Evolutionary conservation across 768 basidiomycete species (phyloP).

Genomic region (Phlegmacium glaucopus): DNA sequence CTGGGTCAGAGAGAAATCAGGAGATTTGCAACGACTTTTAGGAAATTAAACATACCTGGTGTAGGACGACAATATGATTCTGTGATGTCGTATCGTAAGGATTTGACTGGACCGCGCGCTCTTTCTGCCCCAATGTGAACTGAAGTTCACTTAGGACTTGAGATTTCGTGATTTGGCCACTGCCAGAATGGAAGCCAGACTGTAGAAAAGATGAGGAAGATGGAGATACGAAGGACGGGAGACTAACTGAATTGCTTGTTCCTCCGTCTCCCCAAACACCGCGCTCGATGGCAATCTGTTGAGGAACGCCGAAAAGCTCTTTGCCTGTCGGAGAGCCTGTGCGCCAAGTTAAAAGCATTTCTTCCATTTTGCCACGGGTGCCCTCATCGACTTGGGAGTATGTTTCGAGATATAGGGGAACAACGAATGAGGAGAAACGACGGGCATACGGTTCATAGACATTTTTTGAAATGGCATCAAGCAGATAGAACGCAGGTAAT

Average conservation of each 20-base stretch:
- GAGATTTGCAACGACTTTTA: not conserved
- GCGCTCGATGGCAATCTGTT: slow-evolving; percentile 82
- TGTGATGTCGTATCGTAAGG: slow-evolving; percentile 67
- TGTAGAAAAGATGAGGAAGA: slow-evolving; percentile 8
- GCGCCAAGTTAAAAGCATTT: slow-evolving; percentile 95
- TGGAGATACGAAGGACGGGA: not conserved
- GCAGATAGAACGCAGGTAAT: slow-evolving; percentile 88
- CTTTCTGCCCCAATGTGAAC: slow-evolving; percentile 77
- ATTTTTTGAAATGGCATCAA: slow-evolving; percentile 98
- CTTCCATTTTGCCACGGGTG: slow-evolving; percentile 94
- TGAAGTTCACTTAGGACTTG: slow-evolving; percentile 85
- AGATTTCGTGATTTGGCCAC: slow-evolving; percentile 58
- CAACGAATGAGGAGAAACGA: slow-evolving; percentile 78
- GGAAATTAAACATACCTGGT: slow-evolving; percentile 56
- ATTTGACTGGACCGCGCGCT: slow-evolving; percentile 66
- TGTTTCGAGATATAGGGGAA: slow-evolving; percentile 80
- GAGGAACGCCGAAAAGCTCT: slow-evolving; percentile 79
- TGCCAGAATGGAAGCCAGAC: slow-evolving; percentile 33
- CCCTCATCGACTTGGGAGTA: slow-evolving; percentile 82
- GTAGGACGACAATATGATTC: slow-evolving; percentile 73
- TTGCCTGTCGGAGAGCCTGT: slow-evolving; percentile 76
- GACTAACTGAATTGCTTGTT: slow-evolving; percentile 15
- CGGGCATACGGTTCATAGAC: slow-evolving; percentile 90
- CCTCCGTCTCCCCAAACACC: slow-evolving; percentile 72
- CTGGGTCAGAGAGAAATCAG: slow-evolving; percentile 30